Evolutionary conservation across 2,329 filamentous ascomycete species (phyloP).

Genomic region (Fusarium sp.): DNA sequence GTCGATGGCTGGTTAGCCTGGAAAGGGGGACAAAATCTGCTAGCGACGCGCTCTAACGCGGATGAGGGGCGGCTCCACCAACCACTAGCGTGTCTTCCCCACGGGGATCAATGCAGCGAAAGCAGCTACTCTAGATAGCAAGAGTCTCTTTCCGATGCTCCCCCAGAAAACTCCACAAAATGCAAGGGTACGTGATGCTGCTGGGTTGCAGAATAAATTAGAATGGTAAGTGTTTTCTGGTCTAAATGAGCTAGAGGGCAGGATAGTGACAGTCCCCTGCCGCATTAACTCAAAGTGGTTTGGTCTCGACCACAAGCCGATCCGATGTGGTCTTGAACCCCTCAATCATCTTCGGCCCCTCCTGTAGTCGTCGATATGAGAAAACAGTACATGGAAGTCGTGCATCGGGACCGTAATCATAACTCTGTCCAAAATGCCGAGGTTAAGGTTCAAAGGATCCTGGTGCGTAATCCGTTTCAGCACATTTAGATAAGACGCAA

Average conservation of each 20-base stretch:
- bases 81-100: not conserved
- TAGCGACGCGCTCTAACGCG: not conserved
- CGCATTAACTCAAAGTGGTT: not conserved
- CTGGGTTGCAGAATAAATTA: not conserved
- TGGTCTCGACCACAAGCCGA: not conserved
- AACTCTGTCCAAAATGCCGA: not conserved
- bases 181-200: not conserved
- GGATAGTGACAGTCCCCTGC: not conserved
- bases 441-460: fast-evolving
- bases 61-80: not conserved
- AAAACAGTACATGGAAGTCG: too few relatives aligned
- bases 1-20: not conserved
- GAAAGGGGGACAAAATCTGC: not conserved
- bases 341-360: not conserved
- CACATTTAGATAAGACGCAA: not conserved
- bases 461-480: not conserved
- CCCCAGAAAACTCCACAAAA: not conserved
- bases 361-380: not conserved
- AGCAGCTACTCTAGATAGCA: not conserved
- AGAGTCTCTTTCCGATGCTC: not conserved
- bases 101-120: not conserved
- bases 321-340: not conserved
- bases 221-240: not conserved
- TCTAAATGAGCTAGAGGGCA: not conserved
- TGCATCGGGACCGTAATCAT: not conserved